These are phyloP conservation scores for Thielaviopsis musarum DNA, from an alignment of 2,329 filamentous ascomycete species.

Conservation along the genomic window DNA sequence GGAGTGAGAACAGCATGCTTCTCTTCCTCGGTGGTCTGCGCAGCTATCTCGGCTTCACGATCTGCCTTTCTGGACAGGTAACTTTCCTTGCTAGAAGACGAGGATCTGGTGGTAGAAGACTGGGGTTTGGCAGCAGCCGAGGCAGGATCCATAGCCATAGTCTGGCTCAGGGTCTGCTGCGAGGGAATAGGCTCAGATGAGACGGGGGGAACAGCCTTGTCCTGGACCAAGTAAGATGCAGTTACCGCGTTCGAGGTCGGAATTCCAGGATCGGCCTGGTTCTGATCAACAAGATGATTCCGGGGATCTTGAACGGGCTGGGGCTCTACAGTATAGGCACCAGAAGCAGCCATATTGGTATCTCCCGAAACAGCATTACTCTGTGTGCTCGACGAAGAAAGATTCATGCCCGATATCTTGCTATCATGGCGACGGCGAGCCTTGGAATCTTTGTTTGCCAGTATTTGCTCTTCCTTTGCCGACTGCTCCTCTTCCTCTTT, in stretches of 20 bases:
- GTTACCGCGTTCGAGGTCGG: slow-evolving; percentile 7
- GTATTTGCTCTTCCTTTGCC: not conserved
- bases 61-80: slow-evolving; percentile 5
- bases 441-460: not conserved
- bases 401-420: not conserved
- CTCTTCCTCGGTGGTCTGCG: slow-evolving; percentile 32
- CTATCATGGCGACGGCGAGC: slow-evolving; percentile 8
- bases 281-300: not conserved
- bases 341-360: not conserved
- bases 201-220: not conserved
- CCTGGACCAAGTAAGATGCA: slow-evolving; percentile 7
- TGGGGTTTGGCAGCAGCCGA: not conserved
- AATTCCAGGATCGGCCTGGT: not conserved
- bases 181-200: not conserved
- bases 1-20: slow-evolving; percentile 81
- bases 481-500: not conserved
- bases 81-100: not conserved
- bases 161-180: not conserved
- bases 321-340: not conserved
- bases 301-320: not conserved
- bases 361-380: not conserved
- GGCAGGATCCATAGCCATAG: not conserved
- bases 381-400: not conserved
- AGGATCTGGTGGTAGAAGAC: not conserved
- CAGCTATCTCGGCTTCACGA: slow-evolving; percentile 48